Percentiles rank a stretch among this genome's conserved stretches.
Conservation (phyloP, 2,329 filamentous ascomycete species). For the Beauveria asiatica region DNA sequence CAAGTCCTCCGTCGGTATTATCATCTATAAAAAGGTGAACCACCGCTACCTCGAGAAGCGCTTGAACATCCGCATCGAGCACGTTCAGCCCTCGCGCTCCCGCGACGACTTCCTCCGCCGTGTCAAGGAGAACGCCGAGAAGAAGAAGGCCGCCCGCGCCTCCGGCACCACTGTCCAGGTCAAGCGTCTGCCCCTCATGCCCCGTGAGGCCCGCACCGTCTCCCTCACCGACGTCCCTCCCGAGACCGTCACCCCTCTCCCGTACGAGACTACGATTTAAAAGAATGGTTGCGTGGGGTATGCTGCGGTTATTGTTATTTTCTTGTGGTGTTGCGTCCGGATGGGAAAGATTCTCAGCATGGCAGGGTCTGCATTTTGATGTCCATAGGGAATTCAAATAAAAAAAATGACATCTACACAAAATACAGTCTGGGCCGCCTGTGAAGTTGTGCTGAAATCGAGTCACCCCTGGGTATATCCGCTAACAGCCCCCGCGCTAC, state of each 20-base stretch:
- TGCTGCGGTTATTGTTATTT: slow-evolving; percentile 28
- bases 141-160: slow-evolving; percentile 88
- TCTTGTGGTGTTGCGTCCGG: slow-evolving; percentile 35
- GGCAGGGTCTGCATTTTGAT: slow-evolving; percentile 21
- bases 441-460: background rate
- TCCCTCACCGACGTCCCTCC: slow-evolving; percentile 74
- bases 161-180: slow-evolving; percentile 81
- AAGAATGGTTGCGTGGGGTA: slow-evolving; percentile 16
- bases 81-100: slow-evolving; percentile 89
- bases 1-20: slow-evolving; percentile 94
- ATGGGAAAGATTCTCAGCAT: slow-evolving; percentile 36
- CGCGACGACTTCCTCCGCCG: slow-evolving; percentile 93
- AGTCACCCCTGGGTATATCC: no score
- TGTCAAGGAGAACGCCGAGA: slow-evolving; percentile 91
- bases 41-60: slow-evolving; percentile 99
- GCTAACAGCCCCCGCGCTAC: background rate
- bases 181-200: slow-evolving; percentile 79
- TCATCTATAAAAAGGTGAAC: slow-evolving; percentile 99
- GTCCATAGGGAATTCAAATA: slow-evolving; percentile 13
- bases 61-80: slow-evolving; percentile 97
- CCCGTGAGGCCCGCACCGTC: slow-evolving; percentile 73
- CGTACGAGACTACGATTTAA: slow-evolving; percentile 99
- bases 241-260: slow-evolving; percentile 82
- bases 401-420: slow-evolving; percentile 11
- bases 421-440: background rate